Evolutionary conservation across 1,284 basidiomycete genomes (phyloP).

Genomic region (Leccinum pachyderme): DNA sequence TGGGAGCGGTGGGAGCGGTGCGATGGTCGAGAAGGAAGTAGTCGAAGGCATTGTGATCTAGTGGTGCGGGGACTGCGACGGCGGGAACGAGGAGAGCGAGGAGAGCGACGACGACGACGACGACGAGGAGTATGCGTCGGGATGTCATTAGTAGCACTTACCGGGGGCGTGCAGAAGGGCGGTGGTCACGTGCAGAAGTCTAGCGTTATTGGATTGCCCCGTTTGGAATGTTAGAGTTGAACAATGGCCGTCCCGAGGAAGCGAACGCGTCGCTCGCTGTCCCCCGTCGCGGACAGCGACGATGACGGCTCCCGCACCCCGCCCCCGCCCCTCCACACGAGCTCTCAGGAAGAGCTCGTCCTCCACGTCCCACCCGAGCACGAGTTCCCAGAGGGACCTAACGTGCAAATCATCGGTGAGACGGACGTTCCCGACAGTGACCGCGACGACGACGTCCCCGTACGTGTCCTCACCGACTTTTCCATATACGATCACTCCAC

Average conservation of each 20-base stretch:
- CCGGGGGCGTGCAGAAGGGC: background rate
- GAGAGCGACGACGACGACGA: slow-evolving; percentile 35
- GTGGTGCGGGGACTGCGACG: slow-evolving; percentile 41
- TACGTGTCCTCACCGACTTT: slow-evolving; percentile 52
- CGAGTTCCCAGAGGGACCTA: slow-evolving; percentile 29
- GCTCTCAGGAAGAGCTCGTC: background rate
- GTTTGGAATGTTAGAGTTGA: slow-evolving; percentile 7
- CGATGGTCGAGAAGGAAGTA: slow-evolving; percentile 89
- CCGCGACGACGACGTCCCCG: slow-evolving; percentile 42
- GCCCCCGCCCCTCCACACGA: background rate
- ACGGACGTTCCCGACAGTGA: slow-evolving; percentile 27
- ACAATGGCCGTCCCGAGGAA: slow-evolving; percentile 23
- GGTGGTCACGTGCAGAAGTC: slow-evolving; percentile 25
- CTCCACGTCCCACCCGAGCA: slow-evolving; percentile 21
- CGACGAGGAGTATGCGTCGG: slow-evolving; percentile 25
- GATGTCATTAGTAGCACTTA: slow-evolving; percentile 10
- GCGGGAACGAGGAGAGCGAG: slow-evolving; percentile 32
- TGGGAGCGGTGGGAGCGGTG: slow-evolving; percentile 45
- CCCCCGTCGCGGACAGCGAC: slow-evolving; percentile 21
- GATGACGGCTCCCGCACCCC: slow-evolving; percentile 7
- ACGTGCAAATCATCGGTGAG: slow-evolving; percentile 36
- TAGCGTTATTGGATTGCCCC: slow-evolving; percentile 1
- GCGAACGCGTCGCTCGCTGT: slow-evolving; percentile 27
- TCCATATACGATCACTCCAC: slow-evolving; percentile 43
- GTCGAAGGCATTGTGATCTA: slow-evolving; percentile 75